Evolutionary conservation across 768 basidiomycete genomes (phyloP), one percentile per base, ranked within the genome.

Genomic region (Boletellus ananas): DNA sequence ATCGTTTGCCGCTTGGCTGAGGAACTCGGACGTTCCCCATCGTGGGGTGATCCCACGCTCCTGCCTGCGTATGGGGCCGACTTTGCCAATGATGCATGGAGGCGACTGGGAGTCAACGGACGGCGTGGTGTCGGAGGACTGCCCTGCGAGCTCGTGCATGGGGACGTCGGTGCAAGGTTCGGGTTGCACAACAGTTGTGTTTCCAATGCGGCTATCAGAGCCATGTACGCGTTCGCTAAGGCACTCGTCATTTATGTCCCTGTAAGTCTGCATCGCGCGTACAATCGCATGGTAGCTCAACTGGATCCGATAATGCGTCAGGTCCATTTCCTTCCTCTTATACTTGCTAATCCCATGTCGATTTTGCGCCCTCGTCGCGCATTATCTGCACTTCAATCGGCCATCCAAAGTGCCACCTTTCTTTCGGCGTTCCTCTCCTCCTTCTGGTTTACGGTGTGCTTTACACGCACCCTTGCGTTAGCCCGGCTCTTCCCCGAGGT

Each of bases 101-200:
- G 75, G 44, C 53, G 55, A 11, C 61, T 91, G 8, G 79, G 79
- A 1, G 75, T 90, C 1, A 64, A 55, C 7, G 77, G 72, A 20
- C 68, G 89, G 40, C 36, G 63, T 1, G 76, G 79, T 4, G 60
- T 86, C 3, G 89, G 87, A 3, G 89, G 89, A 2, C 53, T 90
- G 7, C 89, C 89, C 2, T 91, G 89, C 58, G 83, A 89, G 60
- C 57, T 90, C 4, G 78, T 90, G 1, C 89, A 91, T 57, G 80
- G 79, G 10, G 64, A 72, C n/a, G 68, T 81, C 34, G 77, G 77
- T 31, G 59, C 70, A 18, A 71, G 58, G 17, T 57, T 78, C 14
- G 77, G 78, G 11, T 65, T 83, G 4, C 73, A 73, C 25, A 67
- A 69, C 16, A 85, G 79, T 57, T 90, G 89, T 60, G 70, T 73